phyloP scores from a whole-genome alignment of 805 yeast species.

The Yamadazyma endophytica region DNA sequence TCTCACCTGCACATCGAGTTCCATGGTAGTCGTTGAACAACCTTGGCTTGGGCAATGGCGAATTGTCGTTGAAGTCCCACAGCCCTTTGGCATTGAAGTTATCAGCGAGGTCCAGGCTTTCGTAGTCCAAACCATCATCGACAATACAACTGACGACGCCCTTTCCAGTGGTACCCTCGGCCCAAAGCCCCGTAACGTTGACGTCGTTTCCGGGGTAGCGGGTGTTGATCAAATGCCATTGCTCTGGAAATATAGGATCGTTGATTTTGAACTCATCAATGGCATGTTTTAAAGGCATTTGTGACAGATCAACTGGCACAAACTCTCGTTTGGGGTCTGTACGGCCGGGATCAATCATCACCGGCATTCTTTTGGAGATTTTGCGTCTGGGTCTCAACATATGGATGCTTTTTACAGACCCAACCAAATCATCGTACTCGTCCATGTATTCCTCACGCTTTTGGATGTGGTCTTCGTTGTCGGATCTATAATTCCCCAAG shows the following conservation, averaged over 20 bases:
- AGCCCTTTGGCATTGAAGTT: constrained; percentile 78
- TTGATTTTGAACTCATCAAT: constrained; percentile 53
- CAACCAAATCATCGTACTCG: constrained; percentile 21
- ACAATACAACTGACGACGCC: constrained; percentile 85
- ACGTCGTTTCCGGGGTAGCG: constrained; percentile 75
- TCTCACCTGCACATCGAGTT: constrained; percentile 96
- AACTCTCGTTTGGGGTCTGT: constrained; percentile 2
- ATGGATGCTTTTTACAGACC: constrained; percentile 45
- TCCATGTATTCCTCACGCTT: constrained; percentile 22
- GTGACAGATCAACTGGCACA: constrained; percentile 46
- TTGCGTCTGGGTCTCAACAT: constrained; percentile 49
- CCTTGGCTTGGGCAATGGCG: constrained; percentile 72
- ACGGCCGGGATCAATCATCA: constrained; percentile 18
- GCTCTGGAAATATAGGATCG: constrained; percentile 80
- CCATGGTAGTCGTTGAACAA: constrained; percentile 88
- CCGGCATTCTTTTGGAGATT: constrained; percentile 57
- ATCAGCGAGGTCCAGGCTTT: constrained; percentile 63
- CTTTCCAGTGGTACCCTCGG: constrained; percentile 70
- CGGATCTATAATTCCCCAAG: constrained; percentile 33
- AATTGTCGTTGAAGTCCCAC: constrained; percentile 86
- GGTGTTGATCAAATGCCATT: constrained; percentile 90
- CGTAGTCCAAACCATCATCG: constrained; percentile 91
- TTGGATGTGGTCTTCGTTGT: constrained; percentile 21
- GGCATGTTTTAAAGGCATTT: constrained; percentile 43
- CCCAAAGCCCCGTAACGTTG: constrained; percentile 85